Base-by-base conservation (phyloP, 495 filamentous ascomycete genomes). In the Entonaema liquescens region DNA sequence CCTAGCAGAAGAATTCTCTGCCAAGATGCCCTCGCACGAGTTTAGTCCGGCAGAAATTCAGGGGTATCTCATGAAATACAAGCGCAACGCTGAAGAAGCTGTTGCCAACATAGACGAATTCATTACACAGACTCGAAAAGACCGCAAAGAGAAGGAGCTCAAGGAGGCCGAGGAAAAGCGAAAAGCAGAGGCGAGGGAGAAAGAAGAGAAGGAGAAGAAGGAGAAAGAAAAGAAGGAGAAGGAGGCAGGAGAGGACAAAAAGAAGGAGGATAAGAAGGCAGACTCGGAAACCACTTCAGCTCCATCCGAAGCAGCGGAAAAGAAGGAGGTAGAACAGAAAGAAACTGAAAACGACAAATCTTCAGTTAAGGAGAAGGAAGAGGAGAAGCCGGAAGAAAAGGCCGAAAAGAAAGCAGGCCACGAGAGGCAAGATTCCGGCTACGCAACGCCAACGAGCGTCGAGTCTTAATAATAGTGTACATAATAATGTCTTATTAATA, bases 1-100 rank as follows among this genome's bases (percentile, higher is more conserved):
- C n/a, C 67, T 85, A 6, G 79, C 91, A 0, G 73, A 74, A 2
- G 73, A 85, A 49, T 95, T 97, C 75, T 87, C 91, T 0, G 71
- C 78, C 8, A 74, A 79, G 40, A 78, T 97, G 12, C 92, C 93
- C 0, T 82, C 81, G 19, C 81, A 83, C 23, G 86, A 87, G 66
- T 91, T 93, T 70, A 88, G 85, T 17, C 90, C 92, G 0, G 92
- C 92, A 11, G 92, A 93, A 81, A 87, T 95, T 35, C 92, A 95
- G 77, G 91, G 91, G 3, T 91, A 87, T 71, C 81, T 93, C 25
- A 80, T 94, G 49, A 89, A 87, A 75, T 81, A 93, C 71, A 92
- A 92, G 81, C 80, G 83, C 33, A 77, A 84, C 59, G 89, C 91
- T 19, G 84, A 89, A 63, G 78, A 59, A 28, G 89, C 89, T 15